phyloP scores from a whole-genome alignment of 768 basidiomycete species.

The Termitomyces sp. region DNA sequence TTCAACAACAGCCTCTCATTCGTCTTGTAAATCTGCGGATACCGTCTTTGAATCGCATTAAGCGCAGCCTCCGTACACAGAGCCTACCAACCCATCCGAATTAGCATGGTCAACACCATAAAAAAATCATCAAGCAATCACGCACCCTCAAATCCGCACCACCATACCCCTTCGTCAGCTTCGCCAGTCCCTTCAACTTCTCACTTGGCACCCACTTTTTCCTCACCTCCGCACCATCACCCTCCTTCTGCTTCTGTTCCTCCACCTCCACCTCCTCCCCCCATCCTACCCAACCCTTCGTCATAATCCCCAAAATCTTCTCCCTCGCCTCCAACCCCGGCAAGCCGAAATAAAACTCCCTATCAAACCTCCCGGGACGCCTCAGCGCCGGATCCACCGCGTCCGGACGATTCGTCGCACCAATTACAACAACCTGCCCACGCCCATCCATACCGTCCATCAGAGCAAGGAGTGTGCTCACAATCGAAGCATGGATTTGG shows the following conservation, averaged over 20 bases:
- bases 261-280: constrained; percentile 31
- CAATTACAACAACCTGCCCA: constrained; percentile 95
- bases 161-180: constrained; percentile 94
- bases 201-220: constrained; percentile 20
- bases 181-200: constrained; percentile 57
- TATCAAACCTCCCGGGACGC: constrained; percentile 91
- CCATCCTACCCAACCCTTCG: constrained; percentile 85
- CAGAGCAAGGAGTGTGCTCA: constrained; percentile 89
- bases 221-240: constrained; percentile 21
- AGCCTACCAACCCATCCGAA: constrained; percentile 43
- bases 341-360: constrained; percentile 96
- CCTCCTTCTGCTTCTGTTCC: constrained; percentile 16
- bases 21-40: constrained; percentile 96
- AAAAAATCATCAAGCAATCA: constrained; percentile 5
- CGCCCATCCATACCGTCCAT: constrained; percentile 99
- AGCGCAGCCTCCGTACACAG: constrained; percentile 95
- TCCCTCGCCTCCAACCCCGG: constrained; percentile 81
- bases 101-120: not conserved
- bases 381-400: constrained; percentile 96
- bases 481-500: constrained; percentile 97
- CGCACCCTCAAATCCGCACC: constrained; percentile 93
- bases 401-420: constrained; percentile 96
- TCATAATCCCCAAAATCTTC: constrained; percentile 89
- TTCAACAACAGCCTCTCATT: constrained; percentile 79
- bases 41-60: constrained; percentile 92